phyloP scores from a whole-genome alignment of 2,329 filamentous ascomycete genomes.

The Apiospora arundinis region DNA sequence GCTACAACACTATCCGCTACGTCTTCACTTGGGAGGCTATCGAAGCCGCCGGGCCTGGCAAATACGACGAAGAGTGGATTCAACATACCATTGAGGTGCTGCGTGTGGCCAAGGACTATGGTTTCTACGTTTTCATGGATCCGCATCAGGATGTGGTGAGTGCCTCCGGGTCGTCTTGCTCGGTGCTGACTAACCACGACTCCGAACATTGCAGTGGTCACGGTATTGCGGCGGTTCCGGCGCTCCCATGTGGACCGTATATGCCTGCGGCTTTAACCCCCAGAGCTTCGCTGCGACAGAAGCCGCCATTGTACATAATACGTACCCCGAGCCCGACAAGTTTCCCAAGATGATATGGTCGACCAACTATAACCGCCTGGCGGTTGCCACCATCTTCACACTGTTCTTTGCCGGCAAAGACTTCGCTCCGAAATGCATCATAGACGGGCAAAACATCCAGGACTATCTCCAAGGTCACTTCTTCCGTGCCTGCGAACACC shows the following conservation, averaged over 20 bases:
- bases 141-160: slow-evolving; percentile 95
- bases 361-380: slow-evolving; percentile 91
- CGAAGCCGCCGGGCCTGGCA: slow-evolving; percentile 87
- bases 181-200: not conserved
- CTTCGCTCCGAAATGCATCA: slow-evolving; percentile 95
- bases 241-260: slow-evolving; percentile 96
- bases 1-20: slow-evolving; percentile 96
- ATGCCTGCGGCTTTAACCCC: slow-evolving; percentile 91
- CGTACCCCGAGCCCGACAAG: slow-evolving; percentile 79
- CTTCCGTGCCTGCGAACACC: slow-evolving; percentile 76
- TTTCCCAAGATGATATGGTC: slow-evolving; percentile 99
- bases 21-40: slow-evolving; percentile 99
- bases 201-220: slow-evolving; percentile 71
- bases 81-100: slow-evolving; percentile 87
- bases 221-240: slow-evolving; percentile 93
- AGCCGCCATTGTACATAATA: slow-evolving; percentile 94
- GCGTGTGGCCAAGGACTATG: slow-evolving; percentile 84
- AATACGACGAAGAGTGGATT: slow-evolving; percentile 94
- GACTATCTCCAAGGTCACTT: slow-evolving; percentile 93
- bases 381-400: slow-evolving; percentile 89
- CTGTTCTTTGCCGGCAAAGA: slow-evolving; percentile 90
- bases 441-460: slow-evolving; percentile 94
- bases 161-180: slow-evolving; percentile 31
- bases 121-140: slow-evolving; percentile 98
- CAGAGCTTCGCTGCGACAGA: slow-evolving; percentile 84